A percentile compares a stretch with the other conserved stretches of the same genome.
phyloP scores from a whole-genome alignment of 805 yeast genomes.

The Wickerhamomyces bovis region DNA sequence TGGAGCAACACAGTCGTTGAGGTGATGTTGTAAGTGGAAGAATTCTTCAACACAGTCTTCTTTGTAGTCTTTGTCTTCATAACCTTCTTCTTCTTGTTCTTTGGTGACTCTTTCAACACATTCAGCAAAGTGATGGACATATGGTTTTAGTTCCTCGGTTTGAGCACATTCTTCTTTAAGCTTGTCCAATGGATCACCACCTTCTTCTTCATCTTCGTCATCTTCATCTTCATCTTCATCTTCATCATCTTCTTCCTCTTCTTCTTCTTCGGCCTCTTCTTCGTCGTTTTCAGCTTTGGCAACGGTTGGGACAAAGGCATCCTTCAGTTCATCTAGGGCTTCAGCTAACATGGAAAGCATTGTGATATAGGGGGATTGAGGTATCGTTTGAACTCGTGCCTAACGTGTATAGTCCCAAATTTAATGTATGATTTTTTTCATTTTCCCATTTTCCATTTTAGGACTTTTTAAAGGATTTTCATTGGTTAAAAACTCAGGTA shows the following conservation, averaged over 20 bases:
- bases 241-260: constrained; percentile 26
- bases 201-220: constrained; percentile 66
- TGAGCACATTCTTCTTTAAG: constrained; percentile 65
- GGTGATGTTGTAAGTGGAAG: constrained; percentile 92
- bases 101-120: constrained; percentile 93
- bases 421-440: constrained; percentile 1
- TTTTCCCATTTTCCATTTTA: constrained; percentile 3
- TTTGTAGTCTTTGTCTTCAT: constrained; percentile 73
- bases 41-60: constrained; percentile 98
- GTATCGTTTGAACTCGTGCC: constrained; percentile 7
- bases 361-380: constrained; percentile 6
- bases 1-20: constrained; percentile 90
- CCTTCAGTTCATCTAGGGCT: constrained; percentile 61
- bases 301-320: constrained; percentile 67
- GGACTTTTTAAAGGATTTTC: constrained; percentile 12
- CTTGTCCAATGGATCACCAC: constrained; percentile 57
- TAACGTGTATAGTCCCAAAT: not conserved
- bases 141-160: constrained; percentile 60
- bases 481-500: constrained; percentile 16
- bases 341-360: constrained; percentile 34
- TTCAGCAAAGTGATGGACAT: constrained; percentile 86
- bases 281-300: constrained; percentile 68
- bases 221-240: constrained; percentile 53
- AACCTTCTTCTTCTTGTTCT: constrained; percentile 78
- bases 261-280: constrained; percentile 25